phyloP scores from a whole-genome alignment of 2,329 filamentous ascomycete species.

The Acrocalymma vagum region DNA sequence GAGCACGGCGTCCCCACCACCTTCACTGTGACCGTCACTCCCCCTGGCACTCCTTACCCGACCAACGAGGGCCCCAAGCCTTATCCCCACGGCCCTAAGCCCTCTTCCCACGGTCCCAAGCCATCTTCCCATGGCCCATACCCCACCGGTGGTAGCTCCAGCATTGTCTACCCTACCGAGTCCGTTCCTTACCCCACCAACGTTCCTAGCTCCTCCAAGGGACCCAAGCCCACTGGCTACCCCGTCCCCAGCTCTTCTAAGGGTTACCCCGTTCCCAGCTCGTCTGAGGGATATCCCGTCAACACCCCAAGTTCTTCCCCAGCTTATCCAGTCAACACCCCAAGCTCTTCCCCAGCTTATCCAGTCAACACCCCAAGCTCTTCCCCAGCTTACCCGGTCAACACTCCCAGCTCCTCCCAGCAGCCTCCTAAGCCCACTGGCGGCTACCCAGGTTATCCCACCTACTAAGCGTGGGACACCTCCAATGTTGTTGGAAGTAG shows the following conservation, averaged over 20 bases:
- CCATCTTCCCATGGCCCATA: slow-evolving; percentile 11
- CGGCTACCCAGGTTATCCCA: slow-evolving; percentile 9
- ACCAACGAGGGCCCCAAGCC: slow-evolving; percentile 14
- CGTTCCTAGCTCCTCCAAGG: slow-evolving; percentile 12
- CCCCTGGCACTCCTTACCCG: slow-evolving; percentile 12
- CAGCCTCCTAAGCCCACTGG: slow-evolving; percentile 19
- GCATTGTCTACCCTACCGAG: slow-evolving; percentile 12
- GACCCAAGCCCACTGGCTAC: slow-evolving; percentile 26
- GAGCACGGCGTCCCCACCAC: slow-evolving; percentile 26
- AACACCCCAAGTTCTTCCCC: slow-evolving; percentile 1
- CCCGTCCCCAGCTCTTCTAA: slow-evolving; percentile 4
- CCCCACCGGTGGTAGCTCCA: slow-evolving; percentile 12
- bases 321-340: slow-evolving; percentile 9
- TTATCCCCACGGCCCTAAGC: slow-evolving; percentile 6
- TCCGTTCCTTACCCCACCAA: slow-evolving; percentile 33
- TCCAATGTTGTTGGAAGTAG: slow-evolving; percentile 7
- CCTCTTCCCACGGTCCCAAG: slow-evolving; percentile 19
- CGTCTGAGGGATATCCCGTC: slow-evolving; percentile 9
- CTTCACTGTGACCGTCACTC: slow-evolving; percentile 32
- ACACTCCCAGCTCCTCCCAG: slow-evolving; percentile 10
- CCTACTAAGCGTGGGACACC: slow-evolving; percentile 18
- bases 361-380: slow-evolving; percentile 9
- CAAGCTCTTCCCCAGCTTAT: slow-evolving; percentile 7
- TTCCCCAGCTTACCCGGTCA: too few species aligned
- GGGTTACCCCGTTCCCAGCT: slow-evolving; percentile 4